Base-by-base conservation (phyloP, 768 basidiomycete species). In the Candolleomyces aberdarensis region DNA sequence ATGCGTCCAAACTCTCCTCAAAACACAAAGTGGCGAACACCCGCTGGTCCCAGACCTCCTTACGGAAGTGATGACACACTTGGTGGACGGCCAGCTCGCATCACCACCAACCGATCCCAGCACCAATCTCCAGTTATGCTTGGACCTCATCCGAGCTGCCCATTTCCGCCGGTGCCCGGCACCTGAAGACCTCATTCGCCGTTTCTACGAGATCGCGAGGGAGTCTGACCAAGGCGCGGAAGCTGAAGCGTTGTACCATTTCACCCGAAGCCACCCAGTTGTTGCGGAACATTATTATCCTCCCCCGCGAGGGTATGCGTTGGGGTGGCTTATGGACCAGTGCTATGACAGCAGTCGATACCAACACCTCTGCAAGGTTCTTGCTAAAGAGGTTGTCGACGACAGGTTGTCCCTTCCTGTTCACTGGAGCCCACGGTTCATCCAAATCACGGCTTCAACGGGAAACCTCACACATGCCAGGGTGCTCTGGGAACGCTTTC, bases 401-500 rank as follows among this genome's bases (percentile, higher is more conserved):
- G 57, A 71, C 14, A 66, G 74, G 48, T 70, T 80, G 11, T 67
- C 70, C 2, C 68, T 91, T 48, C 79, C 81, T 2, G 63, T 75
- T 3, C 67, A 76, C 39, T 73, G 72, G 61, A 82, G 85, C n/a
- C 77, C 80, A 3, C 68, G 67, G 6, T 80, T 89, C 62, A 81
- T 91, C 59, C 65, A 76, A 0, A 62, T 77, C 17, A 63, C 73
- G 7, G 87, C 86, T 0, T 64, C 69, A 26, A 68, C 72, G 22
- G 85, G 87, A 8, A 80, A 84, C 50, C 78, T 79, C 4, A 69
- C 63, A 5, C 68, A 78, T 15, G 82, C 87, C 20, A 77, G 85
- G 19, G 64, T 67, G 8, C 76, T 91, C 17, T 91, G 86, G 85
- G 80, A 83, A 63, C 76, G 78, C 62, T 86, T 82, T 67, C 71